These are phyloP conservation scores for Amanita thiersii DNA, from an alignment of 768 basidiomycete genomes.

Conservation along the genomic window DNA sequence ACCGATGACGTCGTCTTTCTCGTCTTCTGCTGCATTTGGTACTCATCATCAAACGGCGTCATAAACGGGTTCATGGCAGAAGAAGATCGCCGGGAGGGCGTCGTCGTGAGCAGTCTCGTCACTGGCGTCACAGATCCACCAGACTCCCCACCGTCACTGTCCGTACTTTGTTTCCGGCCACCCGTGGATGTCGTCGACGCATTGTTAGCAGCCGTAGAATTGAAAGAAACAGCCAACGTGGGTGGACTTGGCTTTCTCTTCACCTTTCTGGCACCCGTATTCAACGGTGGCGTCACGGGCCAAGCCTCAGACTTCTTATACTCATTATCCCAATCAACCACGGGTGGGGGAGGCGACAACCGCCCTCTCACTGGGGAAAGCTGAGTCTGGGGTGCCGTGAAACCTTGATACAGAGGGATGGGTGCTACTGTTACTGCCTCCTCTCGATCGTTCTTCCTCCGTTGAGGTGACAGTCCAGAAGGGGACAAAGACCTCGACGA, in stretches of 20 bases:
- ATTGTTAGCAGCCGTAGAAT: no score
- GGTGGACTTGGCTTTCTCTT: no score
- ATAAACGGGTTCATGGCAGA: conserved; percentile 48
- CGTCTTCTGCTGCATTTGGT: conserved; percentile 22
- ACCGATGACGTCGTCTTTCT: conserved; percentile 4
- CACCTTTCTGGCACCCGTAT: no score
- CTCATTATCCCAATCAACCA: no score
- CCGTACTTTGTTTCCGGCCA: conserved; percentile 13
- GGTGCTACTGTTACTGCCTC: conserved; percentile 7
- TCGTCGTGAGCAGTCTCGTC: conserved; percentile 36
- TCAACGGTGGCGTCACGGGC: no score
- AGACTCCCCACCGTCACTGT: conserved; percentile 14
- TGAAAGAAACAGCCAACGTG: no score
- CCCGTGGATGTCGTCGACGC: no score
- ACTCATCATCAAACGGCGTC: conserved; percentile 77
- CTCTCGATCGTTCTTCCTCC: not conserved
- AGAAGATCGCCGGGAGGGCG: conserved; percentile 33
- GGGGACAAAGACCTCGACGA: conserved; percentile 6
- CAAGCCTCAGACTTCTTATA: no score
- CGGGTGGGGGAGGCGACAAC: conserved; percentile 15
- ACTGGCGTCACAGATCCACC: conserved; percentile 26
- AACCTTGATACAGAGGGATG: conserved; percentile 14
- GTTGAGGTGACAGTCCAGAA: no score
- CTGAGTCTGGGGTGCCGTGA: conserved; percentile 14
- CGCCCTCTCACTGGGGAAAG: conserved; percentile 6